Base-by-base conservation (phyloP, 345 rosid species). In the Eucalyptus decipiens region DNA sequence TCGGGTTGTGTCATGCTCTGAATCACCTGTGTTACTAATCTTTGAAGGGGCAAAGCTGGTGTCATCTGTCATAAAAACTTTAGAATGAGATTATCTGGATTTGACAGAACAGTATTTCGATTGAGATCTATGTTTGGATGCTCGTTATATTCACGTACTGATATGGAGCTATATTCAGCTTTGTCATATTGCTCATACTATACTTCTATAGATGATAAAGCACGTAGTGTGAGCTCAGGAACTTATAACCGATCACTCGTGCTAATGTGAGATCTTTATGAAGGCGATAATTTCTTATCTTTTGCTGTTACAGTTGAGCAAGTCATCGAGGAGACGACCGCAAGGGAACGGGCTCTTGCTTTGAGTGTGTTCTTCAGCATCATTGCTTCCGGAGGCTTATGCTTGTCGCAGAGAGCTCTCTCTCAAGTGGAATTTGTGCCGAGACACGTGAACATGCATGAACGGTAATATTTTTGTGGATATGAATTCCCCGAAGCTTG, bases 311-410 rank as follows among this genome's bases (percentile, higher is more conserved):
- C 72, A 58, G 54, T 24, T 85, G 88, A 86, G 43, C 91, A 92
- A 92, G 93, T 92, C 89, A 92, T 97, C 88, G 89, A 65, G 26
- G 95, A 96, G 90, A 95, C 94, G 94, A 96, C 98, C 7, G 76
- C 89, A 96, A 95, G 21, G 96, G 98, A 58, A 97, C 99, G 62
- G 97, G 95, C 90, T 94, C 95, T 87, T 95, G 97, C 92, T 94
- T 97, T 76, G 99, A 97, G 87, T 94, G 98, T 86, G 97, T 94
- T 86, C 96, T 87, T 26, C 80, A 72, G 89, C 94, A 89, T 92
- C 94, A 69, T 60, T 96, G 88, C 94, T 94, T 88, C 92, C 91
- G 12, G 96, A 96, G 92, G 97, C 97, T 83, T 94, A 93, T 91
- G 94, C 95, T 89, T 93, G 93, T 37, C 94, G 96, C 90, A 90